A percentile compares a stretch with the other conserved stretches of the same genome.
Evolutionary conservation across 805 yeast genomes (phyloP).

Genomic region (Metschnikowia gruessii): DNA sequence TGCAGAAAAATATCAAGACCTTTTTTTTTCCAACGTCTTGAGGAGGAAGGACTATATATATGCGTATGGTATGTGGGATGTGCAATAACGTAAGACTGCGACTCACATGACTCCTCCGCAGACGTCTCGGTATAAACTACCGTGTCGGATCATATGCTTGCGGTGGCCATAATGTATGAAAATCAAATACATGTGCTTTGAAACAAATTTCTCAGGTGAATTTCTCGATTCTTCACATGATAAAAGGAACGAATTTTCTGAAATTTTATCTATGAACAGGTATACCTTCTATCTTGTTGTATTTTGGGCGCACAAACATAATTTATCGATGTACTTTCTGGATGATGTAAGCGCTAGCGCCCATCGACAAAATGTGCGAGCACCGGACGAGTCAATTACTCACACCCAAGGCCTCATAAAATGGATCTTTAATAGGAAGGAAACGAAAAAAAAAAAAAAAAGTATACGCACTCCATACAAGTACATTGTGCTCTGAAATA

Average conservation of each 20-base stretch:
- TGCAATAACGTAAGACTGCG: not conserved
- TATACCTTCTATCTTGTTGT: not conserved
- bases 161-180: not conserved
- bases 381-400: not conserved
- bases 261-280: too few relatives aligned
- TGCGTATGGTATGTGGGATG: not conserved
- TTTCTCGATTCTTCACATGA: too few relatives aligned
- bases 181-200: too few relatives aligned
- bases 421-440: not conserved
- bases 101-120: constrained; percentile 5
- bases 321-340: not conserved
- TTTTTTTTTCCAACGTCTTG: not conserved
- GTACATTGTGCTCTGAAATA: too few relatives aligned
- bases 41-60: not conserved
- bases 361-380: not conserved
- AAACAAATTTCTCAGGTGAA: too few relatives aligned
- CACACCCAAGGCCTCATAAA: not conserved
- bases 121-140: constrained; percentile 2
- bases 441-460: too few relatives aligned
- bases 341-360: not conserved
- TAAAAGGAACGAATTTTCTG: too few relatives aligned
- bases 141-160: not conserved
- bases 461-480: too few relatives aligned
- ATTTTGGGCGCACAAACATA: not conserved
- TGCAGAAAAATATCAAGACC: not conserved